Evolutionary conservation across 495 filamentous ascomycete genomes (phyloP).

Genomic region (Neurospora sp.): DNA sequence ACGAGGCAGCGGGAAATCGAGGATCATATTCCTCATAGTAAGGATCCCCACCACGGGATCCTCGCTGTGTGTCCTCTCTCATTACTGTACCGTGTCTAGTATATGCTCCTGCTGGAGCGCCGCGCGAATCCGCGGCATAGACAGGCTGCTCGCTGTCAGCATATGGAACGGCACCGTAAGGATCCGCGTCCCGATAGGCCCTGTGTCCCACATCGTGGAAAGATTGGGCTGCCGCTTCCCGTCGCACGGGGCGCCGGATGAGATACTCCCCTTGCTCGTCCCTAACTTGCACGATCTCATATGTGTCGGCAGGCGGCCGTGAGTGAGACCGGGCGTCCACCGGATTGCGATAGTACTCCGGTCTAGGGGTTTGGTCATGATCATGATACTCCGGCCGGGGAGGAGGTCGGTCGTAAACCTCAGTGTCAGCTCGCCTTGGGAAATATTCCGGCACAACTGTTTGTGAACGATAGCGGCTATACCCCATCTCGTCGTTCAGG

Average conservation of each 20-base stretch:
- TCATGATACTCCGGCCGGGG: conserved; percentile 6
- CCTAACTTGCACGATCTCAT: conserved; percentile 35
- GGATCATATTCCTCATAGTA: conserved; percentile 36
- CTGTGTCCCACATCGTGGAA: conserved; percentile 6
- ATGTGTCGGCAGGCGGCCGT: conserved; percentile 22
- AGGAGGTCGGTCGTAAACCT: conserved; percentile 8
- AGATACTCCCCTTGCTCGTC: conserved; percentile 36
- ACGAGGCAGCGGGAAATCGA: conserved; percentile 14
- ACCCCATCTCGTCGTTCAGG: not conserved
- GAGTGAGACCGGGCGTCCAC: conserved; percentile 18
- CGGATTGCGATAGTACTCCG: conserved; percentile 26
- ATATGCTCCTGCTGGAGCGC: not conserved
- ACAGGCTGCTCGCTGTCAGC: conserved; percentile 8
- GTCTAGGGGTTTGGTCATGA: conserved; percentile 10
- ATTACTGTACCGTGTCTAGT: not conserved
- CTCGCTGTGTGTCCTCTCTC: not conserved
- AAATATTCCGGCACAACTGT: conserved; percentile 2
- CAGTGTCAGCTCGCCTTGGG: conserved; percentile 3
- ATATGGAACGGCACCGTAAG: not conserved
- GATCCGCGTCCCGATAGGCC: not conserved
- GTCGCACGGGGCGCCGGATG: conserved; percentile 31
- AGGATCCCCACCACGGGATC: conserved; percentile 12
- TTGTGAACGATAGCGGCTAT: not conserved
- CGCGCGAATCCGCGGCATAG: conserved; percentile 3
- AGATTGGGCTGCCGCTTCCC: conserved; percentile 14